Base-by-base conservation (phyloP, 2,329 filamentous ascomycete genomes). In the Dactylellina sp. region DNA sequence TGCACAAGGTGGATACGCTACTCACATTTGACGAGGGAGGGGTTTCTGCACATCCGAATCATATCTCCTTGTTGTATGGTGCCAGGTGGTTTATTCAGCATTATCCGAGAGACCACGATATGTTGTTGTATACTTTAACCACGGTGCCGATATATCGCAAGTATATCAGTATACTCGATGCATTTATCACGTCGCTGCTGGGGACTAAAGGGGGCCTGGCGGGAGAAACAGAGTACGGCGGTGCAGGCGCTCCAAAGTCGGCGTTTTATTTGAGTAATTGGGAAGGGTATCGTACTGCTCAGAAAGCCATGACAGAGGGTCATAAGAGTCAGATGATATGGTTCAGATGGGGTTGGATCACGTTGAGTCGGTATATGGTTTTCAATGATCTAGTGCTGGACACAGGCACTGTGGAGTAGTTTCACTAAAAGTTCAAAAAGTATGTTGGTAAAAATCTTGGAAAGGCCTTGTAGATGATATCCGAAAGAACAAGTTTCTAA, bases 291-390 rank as follows among this genome's bases (percentile, higher is more conserved):
- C 84, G 89, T 76, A 86, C 85, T 28, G 94, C 92, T 6, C 90
- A 93, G 83, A 85, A 84, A 62, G 93, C 95, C 32, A 99, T 99
- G 95, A 93, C 91, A 1, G 85, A 86, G 62, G 94, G 91, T 25
- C 95, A 99, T 83, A 85, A 88, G 82, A 97, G 93, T 81, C 95
- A 99, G 85, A 99, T 99, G 95, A 88, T 91, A 39, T 99, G 95
- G 95, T 99, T 98, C 80, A 88, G 95, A 6, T 98, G 93, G 87
- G 92, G 93, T 1, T 99, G 93, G 93, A 97, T 99, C 79, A 86
- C 87, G 0, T 80, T 97, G 66, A 95, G 93, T 79, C 85, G 95
- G 74, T 99, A 98, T 82, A 98, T 99, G 95, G 86, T 93, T 66
- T 86, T 98, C 32, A 99, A 99, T 81, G 93, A 98, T 80, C 80